Percentiles rank a stretch among this genome's conserved stretches.
phyloP scores from a whole-genome alignment of 495 filamentous ascomycete genomes.

The Aspergillus heteromorphus region DNA sequence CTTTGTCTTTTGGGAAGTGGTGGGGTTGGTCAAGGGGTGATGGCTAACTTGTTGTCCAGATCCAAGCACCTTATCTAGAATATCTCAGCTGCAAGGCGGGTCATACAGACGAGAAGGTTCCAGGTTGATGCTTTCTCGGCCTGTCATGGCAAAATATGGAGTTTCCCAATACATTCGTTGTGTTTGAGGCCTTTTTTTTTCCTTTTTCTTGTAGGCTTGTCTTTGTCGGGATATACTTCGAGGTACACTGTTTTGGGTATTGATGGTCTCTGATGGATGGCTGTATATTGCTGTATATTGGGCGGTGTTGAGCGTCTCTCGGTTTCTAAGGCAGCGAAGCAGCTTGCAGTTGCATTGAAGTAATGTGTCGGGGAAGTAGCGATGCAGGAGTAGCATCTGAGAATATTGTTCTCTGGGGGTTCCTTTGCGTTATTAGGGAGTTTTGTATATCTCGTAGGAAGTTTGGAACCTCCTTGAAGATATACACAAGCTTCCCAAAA shows the following conservation, averaged over 20 bases:
- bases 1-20: not conserved
- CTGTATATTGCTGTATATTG: constrained; percentile 17
- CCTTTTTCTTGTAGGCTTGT: constrained; percentile 27
- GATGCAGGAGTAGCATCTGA: no score
- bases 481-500: no score
- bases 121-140: constrained; percentile 14
- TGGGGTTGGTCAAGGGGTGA: no score
- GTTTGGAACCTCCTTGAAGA: no score
- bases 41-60: constrained; percentile 24
- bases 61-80: constrained; percentile 82
- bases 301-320: not conserved
- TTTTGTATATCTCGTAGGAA: no score
- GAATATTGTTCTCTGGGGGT: no score
- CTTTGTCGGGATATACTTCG: constrained; percentile 15
- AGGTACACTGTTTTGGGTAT: constrained; percentile 34
- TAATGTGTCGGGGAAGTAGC: no score
- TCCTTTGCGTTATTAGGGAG: no score
- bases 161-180: constrained; percentile 27
- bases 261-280: constrained; percentile 41
- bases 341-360: no score
- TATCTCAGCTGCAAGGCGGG: not conserved
- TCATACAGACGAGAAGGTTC: constrained; percentile 9
- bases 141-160: constrained; percentile 24
- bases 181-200: constrained; percentile 18
- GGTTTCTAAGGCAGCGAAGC: no score